phyloP scores from a whole-genome alignment of 1,284 basidiomycete species.

The Puccinia triticina region DNA sequence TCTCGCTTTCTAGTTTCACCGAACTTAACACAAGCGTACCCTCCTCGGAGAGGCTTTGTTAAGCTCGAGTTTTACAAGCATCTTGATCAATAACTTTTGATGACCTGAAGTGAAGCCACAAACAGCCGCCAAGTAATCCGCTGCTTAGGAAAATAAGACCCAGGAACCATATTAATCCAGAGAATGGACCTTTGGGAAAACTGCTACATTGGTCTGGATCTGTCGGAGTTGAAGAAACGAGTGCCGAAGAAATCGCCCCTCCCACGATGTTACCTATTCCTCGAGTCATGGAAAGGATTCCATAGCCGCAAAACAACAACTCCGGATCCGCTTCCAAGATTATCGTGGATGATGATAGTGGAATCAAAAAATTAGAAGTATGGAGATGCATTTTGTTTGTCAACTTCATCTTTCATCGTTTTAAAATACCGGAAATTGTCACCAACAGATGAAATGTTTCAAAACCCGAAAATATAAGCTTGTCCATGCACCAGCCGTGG shows the following conservation, averaged over 20 bases:
- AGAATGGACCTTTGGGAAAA: constrained; percentile 6
- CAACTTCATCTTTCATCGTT: not conserved
- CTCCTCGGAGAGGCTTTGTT: too few relatives aligned
- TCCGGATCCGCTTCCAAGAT: constrained; percentile 1
- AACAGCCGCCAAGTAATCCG: constrained; percentile 13
- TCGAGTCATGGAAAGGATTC: constrained; percentile 61
- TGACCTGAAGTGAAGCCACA: constrained; percentile 10
- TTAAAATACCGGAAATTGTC: not conserved
- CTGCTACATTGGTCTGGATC: not conserved
- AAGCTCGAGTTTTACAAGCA: not conserved
- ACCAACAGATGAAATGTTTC: constrained; percentile 6
- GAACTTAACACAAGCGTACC: too few relatives aligned
- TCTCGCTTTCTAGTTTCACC: not conserved
- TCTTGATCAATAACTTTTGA: not conserved
- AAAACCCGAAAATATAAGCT: constrained; percentile 41
- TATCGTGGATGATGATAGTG: not conserved
- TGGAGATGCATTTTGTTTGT: not conserved
- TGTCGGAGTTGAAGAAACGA: constrained; percentile 49
- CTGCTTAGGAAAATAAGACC: constrained; percentile 2
- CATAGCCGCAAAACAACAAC: constrained; percentile 57
- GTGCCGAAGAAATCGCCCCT: constrained; percentile 62
- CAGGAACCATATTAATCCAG: constrained; percentile 18
- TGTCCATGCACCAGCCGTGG: constrained; percentile 45
- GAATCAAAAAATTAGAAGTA: not conserved
- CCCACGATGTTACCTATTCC: constrained; percentile 63